A percentile compares a stretch with the other conserved stretches of the same genome.
phyloP scores from a whole-genome alignment of 768 basidiomycete genomes.

The Sistotremastrum niveocremeum region DNA sequence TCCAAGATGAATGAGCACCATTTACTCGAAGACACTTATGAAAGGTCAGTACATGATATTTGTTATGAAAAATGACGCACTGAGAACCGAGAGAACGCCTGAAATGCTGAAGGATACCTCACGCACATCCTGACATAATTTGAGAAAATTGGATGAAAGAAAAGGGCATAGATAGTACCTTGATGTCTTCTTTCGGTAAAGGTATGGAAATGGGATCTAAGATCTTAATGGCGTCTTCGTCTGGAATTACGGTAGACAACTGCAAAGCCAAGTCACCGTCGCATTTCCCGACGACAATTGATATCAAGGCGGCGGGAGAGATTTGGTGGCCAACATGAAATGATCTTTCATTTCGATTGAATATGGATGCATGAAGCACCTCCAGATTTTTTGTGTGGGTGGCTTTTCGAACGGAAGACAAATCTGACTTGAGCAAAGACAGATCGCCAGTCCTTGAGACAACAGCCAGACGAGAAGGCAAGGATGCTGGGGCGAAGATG shows the following conservation, averaged over 20 bases:
- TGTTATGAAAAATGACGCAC: constrained; percentile 20
- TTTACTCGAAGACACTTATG: constrained; percentile 7
- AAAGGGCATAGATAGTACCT: background rate
- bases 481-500: constrained; percentile 16
- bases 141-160: no score
- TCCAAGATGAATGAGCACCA: constrained; percentile 28
- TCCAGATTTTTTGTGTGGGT: constrained; percentile 6
- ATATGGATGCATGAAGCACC: constrained; percentile 13
- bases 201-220: constrained; percentile 2
- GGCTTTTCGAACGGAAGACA: constrained; percentile 13
- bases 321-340: no score
- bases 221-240: constrained; percentile 10
- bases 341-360: constrained; percentile 11
- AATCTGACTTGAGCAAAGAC: constrained; percentile 18
- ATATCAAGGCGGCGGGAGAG: no score
- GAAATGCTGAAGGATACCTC: constrained; percentile 30
- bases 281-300: no score
- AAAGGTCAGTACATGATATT: constrained; percentile 7
- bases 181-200: background rate
- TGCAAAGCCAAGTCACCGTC: constrained; percentile 11
- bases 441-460: constrained; percentile 20
- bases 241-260: constrained; percentile 20
- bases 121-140: constrained; percentile 20
- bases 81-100: constrained; percentile 36
- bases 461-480: constrained; percentile 18